Evolutionary conservation across 768 basidiomycete species (phyloP), one percentile per base, ranked within the genome.

Genomic region (Xerocomellus dryophilus): DNA sequence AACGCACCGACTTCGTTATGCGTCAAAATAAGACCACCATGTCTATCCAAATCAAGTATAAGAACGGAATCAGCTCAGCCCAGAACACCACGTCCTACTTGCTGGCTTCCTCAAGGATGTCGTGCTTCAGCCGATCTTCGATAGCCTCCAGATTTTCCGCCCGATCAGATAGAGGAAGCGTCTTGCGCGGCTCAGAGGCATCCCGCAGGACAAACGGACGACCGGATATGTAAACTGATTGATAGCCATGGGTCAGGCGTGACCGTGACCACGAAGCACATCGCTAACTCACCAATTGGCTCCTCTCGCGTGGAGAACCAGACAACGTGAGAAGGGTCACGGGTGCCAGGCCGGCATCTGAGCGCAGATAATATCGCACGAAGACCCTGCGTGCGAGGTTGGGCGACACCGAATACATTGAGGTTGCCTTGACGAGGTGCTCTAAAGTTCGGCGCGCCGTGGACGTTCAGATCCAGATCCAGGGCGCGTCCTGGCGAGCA

Each of bases 281-380:
- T 27, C 23, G 34, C 8, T 31, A 20, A 76, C 85, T 56, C 70
- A 93, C 93, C 83, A 48, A 96, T 83, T 5, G 95, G 94, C 66
- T 98, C 97, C 71, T 99, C 97, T 61, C 97, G 81, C 12, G 96
- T 97, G 27, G 90, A 97, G 71, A 98, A 93, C 93, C 94, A 99
- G 27, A 96, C 86, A 4, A 91, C 90, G 62, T 84, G 87, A 3
- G 86, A 83, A 11, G 85, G 81, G 56, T 84, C 77, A 4, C 72
- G 63, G 31, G 77, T 79, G 50, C 79, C 81, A 9, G 90, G 90
- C 27, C 86, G 75, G 59, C 88, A 89, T 34, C 86, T 77, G 7
- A 99, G 80, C 11, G 93, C 78, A 20, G 92, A 92, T 5, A 99
- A 74, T 46, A 98, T 91, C 3, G 93, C 94, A 43, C 91, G 80